phyloP scores from a whole-genome alignment of 768 basidiomycete genomes.

The Coprinopsis strossmayeri region DNA sequence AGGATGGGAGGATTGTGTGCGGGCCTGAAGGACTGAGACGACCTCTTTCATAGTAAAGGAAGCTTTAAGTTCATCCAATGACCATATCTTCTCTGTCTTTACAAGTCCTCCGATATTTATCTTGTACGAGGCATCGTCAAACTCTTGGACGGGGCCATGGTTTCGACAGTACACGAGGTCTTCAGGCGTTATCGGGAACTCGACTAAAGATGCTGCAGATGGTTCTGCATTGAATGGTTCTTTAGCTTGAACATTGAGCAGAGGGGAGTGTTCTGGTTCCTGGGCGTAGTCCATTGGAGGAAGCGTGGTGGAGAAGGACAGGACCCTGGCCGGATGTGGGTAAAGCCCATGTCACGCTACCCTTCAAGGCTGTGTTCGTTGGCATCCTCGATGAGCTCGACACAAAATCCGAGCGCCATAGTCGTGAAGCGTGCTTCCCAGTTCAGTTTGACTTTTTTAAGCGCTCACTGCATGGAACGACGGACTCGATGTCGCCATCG shows the following conservation, averaged over 20 bases:
- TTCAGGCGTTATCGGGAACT: constrained; percentile 55
- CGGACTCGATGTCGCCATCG: constrained; percentile 12
- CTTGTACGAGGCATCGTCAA: constrained; percentile 38
- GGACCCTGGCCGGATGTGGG: neutral
- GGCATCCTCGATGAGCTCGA: no score
- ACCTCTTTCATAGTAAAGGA: constrained; percentile 35
- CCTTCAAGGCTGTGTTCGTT: no score
- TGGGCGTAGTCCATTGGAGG: constrained; percentile 37
- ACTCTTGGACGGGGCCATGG: constrained; percentile 53
- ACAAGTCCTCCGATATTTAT: constrained; percentile 31
- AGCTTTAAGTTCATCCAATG: constrained; percentile 32
- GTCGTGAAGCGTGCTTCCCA: no score
- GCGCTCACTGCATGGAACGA: no score
- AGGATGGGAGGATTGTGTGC: constrained; percentile 10
- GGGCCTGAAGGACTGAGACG: constrained; percentile 51
- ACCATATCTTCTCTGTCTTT: constrained; percentile 25
- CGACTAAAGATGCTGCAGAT: constrained; percentile 43
- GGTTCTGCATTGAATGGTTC: constrained; percentile 72
- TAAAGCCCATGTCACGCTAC: no score
- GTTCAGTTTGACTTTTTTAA: no score
- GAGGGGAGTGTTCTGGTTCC: constrained; percentile 45
- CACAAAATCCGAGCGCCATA: neutral
- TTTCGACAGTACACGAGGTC: constrained; percentile 67
- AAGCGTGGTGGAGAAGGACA: constrained; percentile 10
- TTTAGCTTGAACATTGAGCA: constrained; percentile 36